These are phyloP conservation scores for Cryptococcus sp. DNA, from an alignment of 1,284 basidiomycete genomes.

Conservation along the genomic window DNA sequence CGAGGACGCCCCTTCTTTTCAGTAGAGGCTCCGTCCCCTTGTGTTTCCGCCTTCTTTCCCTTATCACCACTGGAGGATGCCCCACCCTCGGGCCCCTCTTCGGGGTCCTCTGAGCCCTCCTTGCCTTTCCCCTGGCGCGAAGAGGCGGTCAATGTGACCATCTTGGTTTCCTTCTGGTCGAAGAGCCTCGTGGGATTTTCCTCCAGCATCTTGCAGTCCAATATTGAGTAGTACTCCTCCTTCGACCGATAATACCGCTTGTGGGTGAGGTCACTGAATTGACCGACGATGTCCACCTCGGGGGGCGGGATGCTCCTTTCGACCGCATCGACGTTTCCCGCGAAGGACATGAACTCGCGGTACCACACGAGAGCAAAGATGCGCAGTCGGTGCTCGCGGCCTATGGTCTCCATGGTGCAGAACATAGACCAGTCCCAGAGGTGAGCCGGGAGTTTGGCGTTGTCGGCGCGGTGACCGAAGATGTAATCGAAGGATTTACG, in stretches of 20 bases:
- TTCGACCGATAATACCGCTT: conserved; percentile 8
- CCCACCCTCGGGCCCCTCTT: neutral
- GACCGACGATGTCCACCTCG: conserved; percentile 17
- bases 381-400: conserved; percentile 36
- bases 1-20: conserved; percentile 37
- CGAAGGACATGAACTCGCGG: conserved; percentile 11
- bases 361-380: conserved; percentile 26
- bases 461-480: conserved; percentile 26
- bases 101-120: neutral
- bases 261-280: conserved; percentile 24
- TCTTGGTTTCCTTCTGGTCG: neutral
- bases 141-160: neutral
- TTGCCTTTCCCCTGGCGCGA: too few relatives aligned
- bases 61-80: neutral
- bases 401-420: conserved; percentile 32
- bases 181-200: neutral
- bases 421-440: conserved; percentile 26
- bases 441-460: conserved; percentile 26
- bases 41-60: neutral
- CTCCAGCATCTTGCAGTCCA: conserved; percentile 1
- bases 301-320: conserved; percentile 21
- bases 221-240: neutral
- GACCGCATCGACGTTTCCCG: neutral
- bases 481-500: conserved; percentile 37
- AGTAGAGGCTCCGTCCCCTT: conserved; percentile 7